A percentile compares a stretch with the other conserved stretches of the same genome.
These are phyloP conservation scores for Lichtheimia ornata DNA, from an alignment of 371 early-diverging fungal species.

Conservation along the genomic window DNA sequence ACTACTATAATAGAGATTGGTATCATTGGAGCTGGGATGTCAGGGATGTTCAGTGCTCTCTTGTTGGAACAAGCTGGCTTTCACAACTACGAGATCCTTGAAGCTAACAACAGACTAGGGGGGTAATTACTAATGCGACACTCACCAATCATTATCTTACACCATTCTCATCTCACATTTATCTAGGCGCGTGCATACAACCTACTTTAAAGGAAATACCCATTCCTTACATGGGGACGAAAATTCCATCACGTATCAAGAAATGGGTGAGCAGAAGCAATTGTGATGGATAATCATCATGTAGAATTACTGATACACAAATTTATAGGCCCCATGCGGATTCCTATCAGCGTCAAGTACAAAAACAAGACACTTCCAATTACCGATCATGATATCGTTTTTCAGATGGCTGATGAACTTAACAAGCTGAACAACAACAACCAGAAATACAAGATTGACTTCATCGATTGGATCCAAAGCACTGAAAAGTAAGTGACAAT, in stretches of 20 bases:
- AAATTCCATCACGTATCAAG: conserved; percentile 23
- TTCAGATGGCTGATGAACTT: conserved; percentile 28
- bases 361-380: conserved; percentile 29
- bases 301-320: not conserved
- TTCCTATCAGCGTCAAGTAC: conserved; percentile 20
- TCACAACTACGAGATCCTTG: conserved; percentile 33
- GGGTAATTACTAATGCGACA: conserved; percentile 15
- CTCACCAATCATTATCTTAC: not conserved
- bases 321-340: conserved; percentile 26
- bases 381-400: conserved; percentile 31
- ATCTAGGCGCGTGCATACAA: conserved; percentile 31
- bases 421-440: conserved; percentile 26
- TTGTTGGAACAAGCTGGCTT: conserved; percentile 36
- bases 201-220: conserved; percentile 25
- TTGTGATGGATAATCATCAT: not conserved
- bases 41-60: conserved; percentile 32
- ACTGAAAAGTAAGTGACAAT: conserved; percentile 22
- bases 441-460: conserved; percentile 30
- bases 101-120: conserved; percentile 31
- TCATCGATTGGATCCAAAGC: conserved; percentile 32
- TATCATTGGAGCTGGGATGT: conserved; percentile 39
- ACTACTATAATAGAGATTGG: conserved; percentile 31
- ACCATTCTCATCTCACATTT: not conserved
- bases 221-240: conserved; percentile 4
- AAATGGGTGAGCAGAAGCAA: conserved; percentile 23